phyloP scores from a whole-genome alignment of 345 rosid genomes.

The Trapa incisa region DNA sequence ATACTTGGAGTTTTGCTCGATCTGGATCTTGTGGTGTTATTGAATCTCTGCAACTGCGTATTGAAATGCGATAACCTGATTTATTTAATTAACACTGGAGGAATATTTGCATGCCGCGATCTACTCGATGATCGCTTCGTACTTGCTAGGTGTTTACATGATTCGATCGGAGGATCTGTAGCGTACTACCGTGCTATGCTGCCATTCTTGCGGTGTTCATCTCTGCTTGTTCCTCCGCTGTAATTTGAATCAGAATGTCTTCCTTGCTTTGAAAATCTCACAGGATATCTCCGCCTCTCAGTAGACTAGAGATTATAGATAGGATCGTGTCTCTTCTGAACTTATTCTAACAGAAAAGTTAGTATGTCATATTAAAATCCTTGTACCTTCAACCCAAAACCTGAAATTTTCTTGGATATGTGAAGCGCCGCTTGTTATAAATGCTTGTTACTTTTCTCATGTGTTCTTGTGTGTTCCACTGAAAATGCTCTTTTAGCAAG shows the following conservation, averaged over 20 bases:
- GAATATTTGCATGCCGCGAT: conserved; percentile 2
- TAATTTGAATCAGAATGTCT: background rate
- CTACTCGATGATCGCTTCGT: background rate
- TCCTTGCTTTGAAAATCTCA: background rate
- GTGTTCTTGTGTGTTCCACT: background rate
- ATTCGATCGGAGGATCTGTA: background rate
- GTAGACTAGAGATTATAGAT: background rate
- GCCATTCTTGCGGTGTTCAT: background rate
- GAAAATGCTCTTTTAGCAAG: background rate
- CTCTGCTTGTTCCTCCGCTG: background rate
- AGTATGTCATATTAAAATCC: background rate
- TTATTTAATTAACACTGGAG: conserved; percentile 8
- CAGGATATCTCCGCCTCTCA: background rate
- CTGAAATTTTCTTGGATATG: background rate
- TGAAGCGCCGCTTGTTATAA: background rate
- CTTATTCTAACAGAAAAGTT: background rate
- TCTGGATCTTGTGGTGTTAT: background rate
- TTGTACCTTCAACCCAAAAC: background rate
- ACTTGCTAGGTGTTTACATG: background rate
- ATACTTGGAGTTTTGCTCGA: background rate
- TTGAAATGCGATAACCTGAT: background rate
- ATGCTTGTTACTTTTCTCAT: background rate
- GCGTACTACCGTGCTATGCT: background rate
- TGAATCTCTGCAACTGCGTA: background rate
- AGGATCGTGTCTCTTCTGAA: background rate